Evolutionary conservation across 75 land plant genomes (phyloP).

Genomic region (Azolla pinnata): DNA sequence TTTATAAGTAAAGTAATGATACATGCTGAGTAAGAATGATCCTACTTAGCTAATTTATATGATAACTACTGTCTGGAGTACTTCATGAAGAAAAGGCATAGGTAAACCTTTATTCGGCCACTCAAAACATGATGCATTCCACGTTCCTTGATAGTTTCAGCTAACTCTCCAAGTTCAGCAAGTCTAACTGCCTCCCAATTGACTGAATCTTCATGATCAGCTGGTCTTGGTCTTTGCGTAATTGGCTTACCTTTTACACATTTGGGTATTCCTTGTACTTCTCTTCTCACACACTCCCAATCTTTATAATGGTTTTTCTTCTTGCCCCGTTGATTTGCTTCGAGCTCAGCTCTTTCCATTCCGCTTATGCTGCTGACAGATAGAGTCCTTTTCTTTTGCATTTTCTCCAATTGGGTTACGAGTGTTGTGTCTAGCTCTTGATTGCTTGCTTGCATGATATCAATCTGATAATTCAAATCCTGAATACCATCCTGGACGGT

Average conservation of each 20-base stretch:
- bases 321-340: constrained; percentile 7
- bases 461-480: not conserved
- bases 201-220: constrained; percentile 42
- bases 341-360: constrained; percentile 22
- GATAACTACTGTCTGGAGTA: too few species aligned
- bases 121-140: constrained; percentile 90
- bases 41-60: too few species aligned
- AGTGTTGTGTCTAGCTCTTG: not conserved
- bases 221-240: constrained; percentile 23
- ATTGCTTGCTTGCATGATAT: not conserved
- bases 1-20: too few species aligned
- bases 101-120: constrained; percentile 79
- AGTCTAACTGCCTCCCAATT: constrained; percentile 79
- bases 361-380: constrained; percentile 12
- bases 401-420: not conserved
- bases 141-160: constrained; percentile 55
- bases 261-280: not conserved
- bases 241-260: not conserved
- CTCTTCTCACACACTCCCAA: constrained; percentile 19
- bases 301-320: constrained; percentile 8
- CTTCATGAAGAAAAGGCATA: too few species aligned
- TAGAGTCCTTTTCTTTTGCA: not conserved
- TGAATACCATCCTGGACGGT: not conserved
- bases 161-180: constrained; percentile 60
- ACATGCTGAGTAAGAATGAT: too few species aligned